Conservation (phyloP, 2,329 filamentous ascomycete genomes). For the Ophiocordyceps robertsii region DNA sequence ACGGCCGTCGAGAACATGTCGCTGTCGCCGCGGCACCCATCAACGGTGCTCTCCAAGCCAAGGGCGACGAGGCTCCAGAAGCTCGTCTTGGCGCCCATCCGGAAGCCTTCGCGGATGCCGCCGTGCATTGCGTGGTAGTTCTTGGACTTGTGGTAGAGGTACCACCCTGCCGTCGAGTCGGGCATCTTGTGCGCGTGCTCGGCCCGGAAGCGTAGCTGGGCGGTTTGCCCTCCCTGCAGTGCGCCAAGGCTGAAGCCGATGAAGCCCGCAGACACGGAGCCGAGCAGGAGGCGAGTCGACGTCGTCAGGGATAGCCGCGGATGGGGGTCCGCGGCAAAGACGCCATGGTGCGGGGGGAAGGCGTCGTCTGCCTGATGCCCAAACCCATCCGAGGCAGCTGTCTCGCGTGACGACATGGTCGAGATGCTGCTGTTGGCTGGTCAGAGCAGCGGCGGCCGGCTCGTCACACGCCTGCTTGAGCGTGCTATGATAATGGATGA, state of each 20-base stretch:
- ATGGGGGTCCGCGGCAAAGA: slow-evolving; percentile 10
- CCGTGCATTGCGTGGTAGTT: slow-evolving; percentile 78
- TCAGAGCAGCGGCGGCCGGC: not conserved
- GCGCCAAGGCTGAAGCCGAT: slow-evolving; percentile 61
- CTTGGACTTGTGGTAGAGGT: slow-evolving; percentile 96
- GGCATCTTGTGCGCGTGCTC: slow-evolving; percentile 94
- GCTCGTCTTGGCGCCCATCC: slow-evolving; percentile 57
- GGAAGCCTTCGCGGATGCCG: slow-evolving; percentile 64
- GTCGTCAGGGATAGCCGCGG: slow-evolving; percentile 50
- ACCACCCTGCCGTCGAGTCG: slow-evolving; percentile 74
- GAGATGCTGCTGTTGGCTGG: not conserved
- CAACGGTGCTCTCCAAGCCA: slow-evolving; percentile 67
- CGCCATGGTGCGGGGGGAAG: not conserved
- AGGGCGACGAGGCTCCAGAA: slow-evolving; percentile 68
- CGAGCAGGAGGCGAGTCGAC: slow-evolving; percentile 50
- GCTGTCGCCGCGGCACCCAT: slow-evolving; percentile 46
- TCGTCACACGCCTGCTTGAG: not conserved
- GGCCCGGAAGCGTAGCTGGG: slow-evolving; percentile 76
- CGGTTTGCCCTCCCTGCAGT: slow-evolving; percentile 57
- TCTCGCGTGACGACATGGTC: slow-evolving; percentile 1
- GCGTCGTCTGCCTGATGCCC: not conserved
- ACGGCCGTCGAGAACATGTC: slow-evolving; percentile 73
- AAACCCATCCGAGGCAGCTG: not conserved
- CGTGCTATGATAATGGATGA: too few species aligned
- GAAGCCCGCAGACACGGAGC: slow-evolving; percentile 47